phyloP scores from a whole-genome alignment of 371 early-diverging fungal genomes.

The Thermomucor indicae-seudaticae region DNA sequence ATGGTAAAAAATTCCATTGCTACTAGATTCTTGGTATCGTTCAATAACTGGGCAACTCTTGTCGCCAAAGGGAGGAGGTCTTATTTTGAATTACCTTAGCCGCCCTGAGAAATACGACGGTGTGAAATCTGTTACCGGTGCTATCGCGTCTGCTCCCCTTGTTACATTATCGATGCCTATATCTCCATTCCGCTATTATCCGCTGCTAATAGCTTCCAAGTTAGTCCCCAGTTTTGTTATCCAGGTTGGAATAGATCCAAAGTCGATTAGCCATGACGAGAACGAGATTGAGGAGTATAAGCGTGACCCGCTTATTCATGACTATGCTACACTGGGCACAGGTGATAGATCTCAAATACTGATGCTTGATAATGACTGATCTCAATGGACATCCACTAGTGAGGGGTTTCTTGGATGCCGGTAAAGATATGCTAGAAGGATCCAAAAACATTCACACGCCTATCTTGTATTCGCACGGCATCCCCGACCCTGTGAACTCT shows the following conservation, averaged over 20 bases:
- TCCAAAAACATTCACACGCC: constrained; percentile 25
- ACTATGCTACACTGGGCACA: constrained; percentile 34
- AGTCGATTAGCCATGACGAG: constrained; percentile 43
- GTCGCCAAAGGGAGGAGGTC: constrained; percentile 51
- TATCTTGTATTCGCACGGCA: constrained; percentile 44
- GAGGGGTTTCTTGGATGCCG: constrained; percentile 29
- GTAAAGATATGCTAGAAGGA: constrained; percentile 6
- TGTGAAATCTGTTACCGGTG: constrained; percentile 32
- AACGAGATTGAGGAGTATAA: constrained; percentile 41
- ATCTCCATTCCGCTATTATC: constrained; percentile 29
- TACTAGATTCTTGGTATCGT: too few relatives aligned
- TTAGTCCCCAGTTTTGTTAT: constrained; percentile 48
- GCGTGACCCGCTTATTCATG: constrained; percentile 55
- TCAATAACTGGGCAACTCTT: too few relatives aligned
- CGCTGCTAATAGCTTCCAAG: constrained; percentile 23
- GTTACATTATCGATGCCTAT: constrained; percentile 31
- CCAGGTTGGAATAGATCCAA: constrained; percentile 31
- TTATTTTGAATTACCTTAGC: constrained; percentile 51
- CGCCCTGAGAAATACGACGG: constrained; percentile 32
- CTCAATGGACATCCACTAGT: constrained; percentile 10
- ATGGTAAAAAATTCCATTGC: constrained; percentile 36
- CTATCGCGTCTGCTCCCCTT: constrained; percentile 46
- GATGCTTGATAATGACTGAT: not conserved
- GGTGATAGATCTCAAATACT: constrained; percentile 35
- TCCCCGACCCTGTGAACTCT: constrained; percentile 44